phyloP scores from a whole-genome alignment of 2,329 filamentous ascomycete species.

The Drechslerella dactyloides region DNA sequence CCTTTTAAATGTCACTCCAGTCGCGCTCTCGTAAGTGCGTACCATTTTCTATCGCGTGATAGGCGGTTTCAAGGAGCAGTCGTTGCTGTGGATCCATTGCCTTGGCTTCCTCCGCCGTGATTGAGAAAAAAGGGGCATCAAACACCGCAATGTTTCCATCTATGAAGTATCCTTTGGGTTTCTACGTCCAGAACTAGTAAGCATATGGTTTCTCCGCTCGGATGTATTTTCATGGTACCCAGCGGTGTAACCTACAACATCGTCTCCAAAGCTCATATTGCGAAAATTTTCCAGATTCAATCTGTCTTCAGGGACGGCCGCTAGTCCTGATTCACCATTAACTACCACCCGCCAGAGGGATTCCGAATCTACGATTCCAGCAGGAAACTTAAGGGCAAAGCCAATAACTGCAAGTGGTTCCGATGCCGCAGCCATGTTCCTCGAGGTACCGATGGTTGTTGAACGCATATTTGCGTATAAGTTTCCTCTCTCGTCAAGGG shows the following conservation, averaged over 20 bases:
- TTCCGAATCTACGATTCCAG: conserved; percentile 15
- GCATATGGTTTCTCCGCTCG: too few relatives aligned
- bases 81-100: conserved; percentile 81
- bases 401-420: conserved; percentile 32
- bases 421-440: background rate
- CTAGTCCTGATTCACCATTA: conserved; percentile 12
- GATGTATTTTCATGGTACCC: too few relatives aligned
- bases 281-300: conserved; percentile 7
- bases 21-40: conserved; percentile 62
- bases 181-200: background rate
- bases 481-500: too few relatives aligned
- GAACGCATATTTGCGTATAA: too few relatives aligned
- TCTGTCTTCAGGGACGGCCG: conserved; percentile 18
- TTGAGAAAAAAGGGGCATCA: conserved; percentile 83
- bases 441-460: too few relatives aligned
- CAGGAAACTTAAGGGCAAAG: conserved; percentile 25
- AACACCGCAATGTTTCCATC: conserved; percentile 78
- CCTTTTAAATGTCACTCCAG: background rate
- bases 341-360: conserved; percentile 14
- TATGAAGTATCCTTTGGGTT: conserved; percentile 55
- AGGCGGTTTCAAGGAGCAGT: conserved; percentile 76
- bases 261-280: background rate
- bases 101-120: conserved; percentile 80
- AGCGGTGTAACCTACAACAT: conserved; percentile 2
- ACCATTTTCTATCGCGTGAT: conserved; percentile 81